These are phyloP conservation scores for Xylariaceae sp. DNA, from an alignment of 2,329 filamentous ascomycete genomes.

Conservation along the genomic window DNA sequence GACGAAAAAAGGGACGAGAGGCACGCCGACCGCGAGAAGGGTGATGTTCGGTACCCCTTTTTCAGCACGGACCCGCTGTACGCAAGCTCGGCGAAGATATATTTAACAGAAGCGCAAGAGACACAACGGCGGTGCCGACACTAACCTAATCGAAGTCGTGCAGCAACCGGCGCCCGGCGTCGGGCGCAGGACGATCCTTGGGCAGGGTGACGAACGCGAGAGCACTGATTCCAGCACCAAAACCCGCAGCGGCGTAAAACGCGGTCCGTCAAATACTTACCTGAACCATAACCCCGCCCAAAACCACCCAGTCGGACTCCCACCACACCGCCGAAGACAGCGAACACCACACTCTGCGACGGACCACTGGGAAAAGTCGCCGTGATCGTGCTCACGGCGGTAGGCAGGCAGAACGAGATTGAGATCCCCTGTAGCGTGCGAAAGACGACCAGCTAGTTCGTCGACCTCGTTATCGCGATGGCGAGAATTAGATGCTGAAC, in stretches of 20 bases:
- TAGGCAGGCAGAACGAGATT: neutral
- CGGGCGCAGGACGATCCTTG: neutral
- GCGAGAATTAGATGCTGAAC: neutral
- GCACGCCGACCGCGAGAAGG: constrained; percentile 40
- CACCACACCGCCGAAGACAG: neutral
- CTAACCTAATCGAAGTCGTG: neutral
- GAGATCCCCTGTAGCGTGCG: neutral
- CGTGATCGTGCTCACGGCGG: neutral
- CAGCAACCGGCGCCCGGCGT: neutral
- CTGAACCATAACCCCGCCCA: neutral
- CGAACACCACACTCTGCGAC: neutral
- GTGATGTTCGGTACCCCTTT: constrained; percentile 29
- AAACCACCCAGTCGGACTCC: neutral
- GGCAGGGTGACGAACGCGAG: neutral
- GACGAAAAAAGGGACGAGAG: constrained; percentile 46
- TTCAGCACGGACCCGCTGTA: neutral
- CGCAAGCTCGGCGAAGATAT: neutral
- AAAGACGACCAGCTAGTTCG: neutral
- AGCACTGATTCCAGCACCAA: neutral
- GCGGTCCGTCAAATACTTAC: neutral
- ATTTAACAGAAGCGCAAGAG: neutral
- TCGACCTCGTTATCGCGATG: neutral
- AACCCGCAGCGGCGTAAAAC: neutral
- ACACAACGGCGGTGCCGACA: neutral
- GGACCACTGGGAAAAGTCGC: neutral